Percentiles rank a stretch among this genome's conserved stretches.
Evolutionary conservation across 805 yeast species (phyloP).

Genomic region (Lachancea meyersii): DNA sequence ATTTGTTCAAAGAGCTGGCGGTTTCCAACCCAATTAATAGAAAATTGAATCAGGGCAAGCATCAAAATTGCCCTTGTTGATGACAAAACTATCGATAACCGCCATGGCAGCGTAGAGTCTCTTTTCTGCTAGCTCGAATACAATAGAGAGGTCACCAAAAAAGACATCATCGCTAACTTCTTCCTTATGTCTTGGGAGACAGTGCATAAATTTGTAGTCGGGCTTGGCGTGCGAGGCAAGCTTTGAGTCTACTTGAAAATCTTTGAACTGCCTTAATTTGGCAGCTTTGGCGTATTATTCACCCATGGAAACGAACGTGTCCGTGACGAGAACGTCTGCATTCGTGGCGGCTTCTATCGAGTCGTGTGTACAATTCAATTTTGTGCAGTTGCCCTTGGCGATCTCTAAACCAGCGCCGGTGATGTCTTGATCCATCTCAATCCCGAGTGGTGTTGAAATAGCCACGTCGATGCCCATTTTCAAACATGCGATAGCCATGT

Average conservation of each 20-base stretch:
- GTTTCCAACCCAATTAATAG: too few relatives aligned
- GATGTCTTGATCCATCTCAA: conserved; percentile 55
- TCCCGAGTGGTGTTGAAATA: conserved; percentile 76
- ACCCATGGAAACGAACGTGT: conserved; percentile 98
- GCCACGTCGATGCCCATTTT: conserved; percentile 78
- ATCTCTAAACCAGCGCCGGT: conserved; percentile 47
- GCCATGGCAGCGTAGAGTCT: conserved; percentile 95
- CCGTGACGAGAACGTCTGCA: conserved; percentile 86
- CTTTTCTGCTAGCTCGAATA: conserved; percentile 94
- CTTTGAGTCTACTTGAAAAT: conserved; percentile 74
- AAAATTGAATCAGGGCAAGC: conserved; percentile 8
- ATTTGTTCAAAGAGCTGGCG: too few relatives aligned
- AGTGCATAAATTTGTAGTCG: conserved; percentile 92
- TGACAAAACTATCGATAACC: conserved; percentile 81
- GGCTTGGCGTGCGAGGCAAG: conserved; percentile 56
- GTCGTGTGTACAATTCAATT: conserved; percentile 57
- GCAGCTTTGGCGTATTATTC: conserved; percentile 73
- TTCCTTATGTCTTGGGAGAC: conserved; percentile 91
- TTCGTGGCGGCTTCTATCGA: conserved; percentile 66
- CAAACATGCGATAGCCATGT: conserved; percentile 80
- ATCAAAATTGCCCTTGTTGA: conserved; percentile 64
- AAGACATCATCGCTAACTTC: conserved; percentile 94
- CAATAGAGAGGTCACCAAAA: conserved; percentile 75
- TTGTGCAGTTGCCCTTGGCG: conserved; percentile 45
- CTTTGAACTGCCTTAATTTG: conserved; percentile 74